These are phyloP conservation scores for Saccharomyces pastorianus DNA, from an alignment of 1,139 yeast genomes.

Conservation along the genomic window DNA sequence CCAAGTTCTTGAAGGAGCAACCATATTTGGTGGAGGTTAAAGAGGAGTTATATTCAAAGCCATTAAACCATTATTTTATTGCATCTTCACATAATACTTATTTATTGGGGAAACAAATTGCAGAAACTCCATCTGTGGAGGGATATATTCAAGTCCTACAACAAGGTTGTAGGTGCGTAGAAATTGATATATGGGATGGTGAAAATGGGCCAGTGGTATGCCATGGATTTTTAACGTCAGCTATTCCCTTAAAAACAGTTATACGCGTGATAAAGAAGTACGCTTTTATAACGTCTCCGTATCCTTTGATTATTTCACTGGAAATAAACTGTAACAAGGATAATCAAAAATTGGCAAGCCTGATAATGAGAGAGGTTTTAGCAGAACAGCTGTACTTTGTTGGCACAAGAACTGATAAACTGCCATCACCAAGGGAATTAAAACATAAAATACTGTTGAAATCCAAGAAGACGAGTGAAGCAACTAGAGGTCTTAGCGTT, in stretches of 20 bases:
- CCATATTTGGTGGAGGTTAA: slow-evolving; percentile 27
- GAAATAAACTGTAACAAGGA: slow-evolving; percentile 69
- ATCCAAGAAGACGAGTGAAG: slow-evolving; percentile 50
- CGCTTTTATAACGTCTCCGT: slow-evolving; percentile 77
- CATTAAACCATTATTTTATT: slow-evolving; percentile 77
- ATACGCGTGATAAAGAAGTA: slow-evolving; percentile 66
- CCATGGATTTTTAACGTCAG: slow-evolving; percentile 81
- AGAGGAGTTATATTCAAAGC: slow-evolving; percentile 49
- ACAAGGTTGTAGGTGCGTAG: slow-evolving; percentile 87
- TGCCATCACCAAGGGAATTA: slow-evolving; percentile 70
- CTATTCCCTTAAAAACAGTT: slow-evolving; percentile 64
- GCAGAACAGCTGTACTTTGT: slow-evolving; percentile 45
- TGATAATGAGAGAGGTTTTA: slow-evolving; percentile 45
- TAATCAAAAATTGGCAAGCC: slow-evolving; percentile 54
- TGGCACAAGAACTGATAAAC: slow-evolving; percentile 11
- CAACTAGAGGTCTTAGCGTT: background rate
- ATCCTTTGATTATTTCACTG: slow-evolving; percentile 78
- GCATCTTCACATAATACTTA: slow-evolving; percentile 95
- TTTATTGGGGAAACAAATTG: slow-evolving; percentile 80
- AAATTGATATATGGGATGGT: slow-evolving; percentile 94
- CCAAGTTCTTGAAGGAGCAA: slow-evolving; percentile 39
- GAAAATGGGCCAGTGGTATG: slow-evolving; percentile 73
- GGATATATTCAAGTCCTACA: slow-evolving; percentile 86
- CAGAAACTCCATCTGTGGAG: slow-evolving; percentile 82
- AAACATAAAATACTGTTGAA: slow-evolving; percentile 66